These are phyloP conservation scores for Suillus variegatus DNA, from an alignment of 768 basidiomycete species.

Conservation along the genomic window DNA sequence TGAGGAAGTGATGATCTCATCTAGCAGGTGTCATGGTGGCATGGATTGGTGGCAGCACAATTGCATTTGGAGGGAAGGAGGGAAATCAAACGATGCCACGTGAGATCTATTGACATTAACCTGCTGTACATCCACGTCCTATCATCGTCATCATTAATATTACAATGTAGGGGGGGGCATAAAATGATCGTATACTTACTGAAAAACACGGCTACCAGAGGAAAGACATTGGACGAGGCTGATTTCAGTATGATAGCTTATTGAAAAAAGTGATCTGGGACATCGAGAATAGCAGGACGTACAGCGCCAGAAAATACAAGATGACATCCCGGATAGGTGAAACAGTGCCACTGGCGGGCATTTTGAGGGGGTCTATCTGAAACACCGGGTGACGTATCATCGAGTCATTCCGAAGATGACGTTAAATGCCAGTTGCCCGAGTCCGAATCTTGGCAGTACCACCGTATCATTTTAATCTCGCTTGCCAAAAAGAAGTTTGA, in stretches of 20 bases:
- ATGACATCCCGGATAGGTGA: constrained; percentile 34
- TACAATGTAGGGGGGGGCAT: not conserved
- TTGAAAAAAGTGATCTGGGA: not conserved
- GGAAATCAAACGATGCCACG: not conserved
- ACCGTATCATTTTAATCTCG: too few relatives aligned
- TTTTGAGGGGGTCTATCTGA: constrained; percentile 6
- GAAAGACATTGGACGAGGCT: constrained; percentile 26
- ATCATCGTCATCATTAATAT: not conserved
- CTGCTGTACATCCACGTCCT: constrained; percentile 31
- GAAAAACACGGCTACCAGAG: constrained; percentile 28
- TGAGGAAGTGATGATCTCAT: too few relatives aligned
- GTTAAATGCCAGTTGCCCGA: too few relatives aligned
- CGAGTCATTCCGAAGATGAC: too few relatives aligned
- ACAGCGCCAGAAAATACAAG: constrained; percentile 40
- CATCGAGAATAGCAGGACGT: not conserved
- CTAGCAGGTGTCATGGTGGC: too few relatives aligned
- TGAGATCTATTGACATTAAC: constrained; percentile 6
- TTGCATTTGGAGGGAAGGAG: too few relatives aligned
- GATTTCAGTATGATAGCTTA: not conserved
- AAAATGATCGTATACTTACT: constrained; percentile 20
- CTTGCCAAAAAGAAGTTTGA: too few relatives aligned
- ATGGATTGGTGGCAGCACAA: too few relatives aligned
- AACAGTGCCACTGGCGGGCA: constrained; percentile 21
- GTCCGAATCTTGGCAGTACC: too few relatives aligned
- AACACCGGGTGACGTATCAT: too few relatives aligned